Evolutionary conservation across 495 filamentous ascomycete species (phyloP).

Genomic region (Lindgomyces ingoldianus): DNA sequence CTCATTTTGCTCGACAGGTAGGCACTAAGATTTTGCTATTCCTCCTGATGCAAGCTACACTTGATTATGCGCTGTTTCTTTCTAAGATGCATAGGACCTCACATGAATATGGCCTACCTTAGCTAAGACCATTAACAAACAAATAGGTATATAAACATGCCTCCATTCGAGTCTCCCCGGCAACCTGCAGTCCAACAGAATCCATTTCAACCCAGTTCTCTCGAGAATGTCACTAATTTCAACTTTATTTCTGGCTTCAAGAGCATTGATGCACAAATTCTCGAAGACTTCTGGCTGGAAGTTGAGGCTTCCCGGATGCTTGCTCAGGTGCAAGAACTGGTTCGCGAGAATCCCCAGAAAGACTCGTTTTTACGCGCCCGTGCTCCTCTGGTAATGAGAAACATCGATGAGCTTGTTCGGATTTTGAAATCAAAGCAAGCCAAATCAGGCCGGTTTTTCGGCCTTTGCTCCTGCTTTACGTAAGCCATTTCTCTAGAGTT

Average conservation of each 20-base stretch:
- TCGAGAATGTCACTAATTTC: no score
- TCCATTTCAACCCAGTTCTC: neutral
- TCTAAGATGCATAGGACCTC: no score
- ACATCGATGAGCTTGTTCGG: neutral
- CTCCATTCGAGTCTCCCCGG: no score
- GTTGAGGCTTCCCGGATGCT: conserved; percentile 2
- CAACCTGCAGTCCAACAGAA: neutral
- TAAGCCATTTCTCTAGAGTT: no score
- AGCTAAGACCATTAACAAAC: neutral
- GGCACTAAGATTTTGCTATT: no score
- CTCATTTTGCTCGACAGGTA: conserved; percentile 7
- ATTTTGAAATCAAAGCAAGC: no score
- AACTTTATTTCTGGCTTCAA: neutral
- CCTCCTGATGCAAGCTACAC: no score
- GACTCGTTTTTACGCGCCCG: neutral
- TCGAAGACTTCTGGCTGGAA: neutral
- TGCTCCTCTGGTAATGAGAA: neutral
- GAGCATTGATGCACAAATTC: neutral
- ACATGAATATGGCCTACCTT: no score
- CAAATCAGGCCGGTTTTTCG: no score
- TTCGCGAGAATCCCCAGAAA: conserved; percentile 10
- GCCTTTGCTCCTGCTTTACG: no score
- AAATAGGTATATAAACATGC: no score
- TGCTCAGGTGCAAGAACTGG: neutral
- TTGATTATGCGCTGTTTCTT: no score